A percentile compares a stretch with the other conserved stretches of the same genome.
phyloP scores from a whole-genome alignment of 2,329 filamentous ascomycete genomes.

The Chrysoporthe austroafricana region DNA sequence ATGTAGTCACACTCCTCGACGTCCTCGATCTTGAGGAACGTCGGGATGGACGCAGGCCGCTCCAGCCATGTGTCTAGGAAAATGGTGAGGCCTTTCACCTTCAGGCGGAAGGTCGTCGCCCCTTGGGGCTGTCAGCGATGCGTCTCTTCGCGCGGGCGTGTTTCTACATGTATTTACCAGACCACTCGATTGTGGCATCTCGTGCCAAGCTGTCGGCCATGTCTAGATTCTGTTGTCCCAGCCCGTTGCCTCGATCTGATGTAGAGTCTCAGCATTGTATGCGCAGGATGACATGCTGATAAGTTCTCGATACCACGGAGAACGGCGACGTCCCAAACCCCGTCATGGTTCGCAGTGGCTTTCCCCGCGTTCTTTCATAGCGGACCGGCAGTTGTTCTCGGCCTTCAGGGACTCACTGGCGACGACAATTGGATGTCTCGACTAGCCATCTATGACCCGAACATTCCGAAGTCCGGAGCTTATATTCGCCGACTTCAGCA shows the following conservation, averaged over 20 bases:
- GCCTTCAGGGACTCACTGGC: not conserved
- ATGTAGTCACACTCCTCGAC: constrained; percentile 34
- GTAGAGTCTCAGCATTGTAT: too few species aligned
- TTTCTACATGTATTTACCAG: constrained; percentile 6
- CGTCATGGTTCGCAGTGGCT: not conserved
- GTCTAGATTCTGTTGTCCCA: not conserved
- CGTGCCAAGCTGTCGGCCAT: constrained; percentile 1
- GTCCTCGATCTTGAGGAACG: constrained; percentile 29
- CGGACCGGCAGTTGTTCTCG: not conserved
- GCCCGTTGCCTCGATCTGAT: not conserved
- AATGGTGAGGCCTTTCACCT: constrained; percentile 18
- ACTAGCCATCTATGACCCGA: not conserved
- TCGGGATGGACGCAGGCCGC: constrained; percentile 6
- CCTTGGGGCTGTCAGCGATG: constrained; percentile 1
- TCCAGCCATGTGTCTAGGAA: constrained; percentile 20
- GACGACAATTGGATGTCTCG: not conserved
- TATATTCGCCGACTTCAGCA: not conserved
- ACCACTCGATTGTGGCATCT: constrained; percentile 21
- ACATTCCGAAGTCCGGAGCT: not conserved
- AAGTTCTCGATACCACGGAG: not conserved
- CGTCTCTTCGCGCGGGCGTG: not conserved
- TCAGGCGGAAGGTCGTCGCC: constrained; percentile 19
- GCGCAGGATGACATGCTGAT: not conserved
- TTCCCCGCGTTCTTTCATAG: not conserved
- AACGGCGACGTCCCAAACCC: not conserved